These are phyloP conservation scores for Pneumocystis sp. DNA, from an alignment of 1,139 yeast genomes.

Conservation along the genomic window DNA sequence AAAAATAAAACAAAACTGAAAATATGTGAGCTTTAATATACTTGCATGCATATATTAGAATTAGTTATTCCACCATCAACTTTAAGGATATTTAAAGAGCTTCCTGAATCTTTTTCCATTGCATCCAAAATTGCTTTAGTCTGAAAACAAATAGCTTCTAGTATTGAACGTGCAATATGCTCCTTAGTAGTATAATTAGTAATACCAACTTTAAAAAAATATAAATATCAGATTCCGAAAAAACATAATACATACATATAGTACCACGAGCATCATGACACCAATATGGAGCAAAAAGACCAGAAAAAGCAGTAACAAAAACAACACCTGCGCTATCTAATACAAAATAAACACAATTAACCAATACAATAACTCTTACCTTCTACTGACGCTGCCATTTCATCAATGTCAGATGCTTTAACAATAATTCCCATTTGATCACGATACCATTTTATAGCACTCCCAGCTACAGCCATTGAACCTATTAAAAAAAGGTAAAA, in stretches of 20 bases:
- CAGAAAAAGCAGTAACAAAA: conserved; percentile 89
- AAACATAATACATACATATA: conserved; percentile 23
- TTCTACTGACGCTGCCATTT: conserved; percentile 66
- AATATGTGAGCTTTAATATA: not conserved
- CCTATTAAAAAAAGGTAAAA: conserved; percentile 2
- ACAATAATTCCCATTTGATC: conserved; percentile 75
- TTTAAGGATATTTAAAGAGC: conserved; percentile 33
- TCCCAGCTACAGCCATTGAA: conserved; percentile 91
- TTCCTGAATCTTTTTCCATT: conserved; percentile 73
- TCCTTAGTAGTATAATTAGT: conserved; percentile 77
- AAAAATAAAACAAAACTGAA: not conserved
- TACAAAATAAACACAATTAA: not conserved
- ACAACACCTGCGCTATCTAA: conserved; percentile 75
- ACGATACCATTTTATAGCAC: conserved; percentile 86
- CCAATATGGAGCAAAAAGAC: conserved; percentile 94
- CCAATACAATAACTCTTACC: not conserved
- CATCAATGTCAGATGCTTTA: conserved; percentile 77
- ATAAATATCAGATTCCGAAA: not conserved
- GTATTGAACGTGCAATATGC: conserved; percentile 85
- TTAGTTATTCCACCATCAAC: conserved; percentile 96
- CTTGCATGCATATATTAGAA: conserved; percentile 78
- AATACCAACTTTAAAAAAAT: conserved; percentile 43
- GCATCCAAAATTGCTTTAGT: conserved; percentile 81
- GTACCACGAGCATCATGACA: conserved; percentile 86
- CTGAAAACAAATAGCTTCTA: conserved; percentile 91